A percentile compares a stretch with the other conserved stretches of the same genome.
phyloP scores from a whole-genome alignment of 805 yeast genomes.

The Debaryomyces tyrocola region DNA sequence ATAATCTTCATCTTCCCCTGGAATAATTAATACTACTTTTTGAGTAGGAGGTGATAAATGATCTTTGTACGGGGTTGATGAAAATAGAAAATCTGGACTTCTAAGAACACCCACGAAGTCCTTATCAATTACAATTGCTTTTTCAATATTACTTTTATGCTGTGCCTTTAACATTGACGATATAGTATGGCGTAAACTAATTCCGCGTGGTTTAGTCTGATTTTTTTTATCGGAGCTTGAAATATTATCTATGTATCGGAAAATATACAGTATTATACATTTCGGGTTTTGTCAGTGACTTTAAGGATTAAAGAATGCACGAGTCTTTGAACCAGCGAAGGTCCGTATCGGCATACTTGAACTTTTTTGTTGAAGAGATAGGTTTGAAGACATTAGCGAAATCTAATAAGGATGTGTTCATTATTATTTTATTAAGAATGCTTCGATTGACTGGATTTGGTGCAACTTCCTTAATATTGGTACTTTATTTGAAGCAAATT shows the following conservation, averaged over 20 bases:
- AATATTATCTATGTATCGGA: too few relatives aligned
- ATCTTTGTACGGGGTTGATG: background rate
- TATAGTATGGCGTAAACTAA: too few relatives aligned
- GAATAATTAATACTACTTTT: background rate
- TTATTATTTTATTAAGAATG: constrained; percentile 32
- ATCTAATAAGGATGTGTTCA: constrained; percentile 31
- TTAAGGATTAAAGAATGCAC: too few relatives aligned
- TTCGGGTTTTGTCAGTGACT: too few relatives aligned
- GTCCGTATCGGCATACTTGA: background rate
- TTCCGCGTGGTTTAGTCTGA: too few relatives aligned
- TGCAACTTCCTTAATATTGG: constrained; percentile 40
- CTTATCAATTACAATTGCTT: background rate
- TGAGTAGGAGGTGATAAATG: background rate
- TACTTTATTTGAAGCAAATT: constrained; percentile 42
- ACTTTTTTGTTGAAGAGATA: constrained; percentile 26
- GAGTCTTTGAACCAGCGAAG: background rate
- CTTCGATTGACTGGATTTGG: constrained; percentile 38
- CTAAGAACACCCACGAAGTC: background rate
- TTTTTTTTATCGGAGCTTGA: too few relatives aligned
- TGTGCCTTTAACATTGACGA: too few relatives aligned
- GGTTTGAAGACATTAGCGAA: constrained; percentile 31
- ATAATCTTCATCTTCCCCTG: background rate
- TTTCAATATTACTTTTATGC: background rate
- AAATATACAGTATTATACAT: too few relatives aligned
- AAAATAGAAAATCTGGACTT: background rate